Evolutionary conservation across 768 basidiomycete species (phyloP).

Genomic region (Hericium erinaceus): DNA sequence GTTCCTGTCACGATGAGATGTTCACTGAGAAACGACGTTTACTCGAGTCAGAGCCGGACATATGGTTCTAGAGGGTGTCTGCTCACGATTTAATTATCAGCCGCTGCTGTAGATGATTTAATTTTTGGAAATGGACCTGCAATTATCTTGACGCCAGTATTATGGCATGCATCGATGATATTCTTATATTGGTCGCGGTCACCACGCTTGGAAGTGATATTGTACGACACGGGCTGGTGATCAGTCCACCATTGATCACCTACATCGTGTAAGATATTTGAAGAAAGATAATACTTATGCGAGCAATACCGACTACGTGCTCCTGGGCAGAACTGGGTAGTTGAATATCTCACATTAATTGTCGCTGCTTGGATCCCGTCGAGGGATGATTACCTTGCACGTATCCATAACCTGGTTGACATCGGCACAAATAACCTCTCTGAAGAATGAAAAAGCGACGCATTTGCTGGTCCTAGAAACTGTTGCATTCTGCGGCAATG

Average conservation of each 20-base stretch:
- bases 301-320: neutral
- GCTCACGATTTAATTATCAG: neutral
- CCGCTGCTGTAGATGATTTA: conserved; percentile 20
- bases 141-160: conserved; percentile 29
- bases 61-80: conserved; percentile 59
- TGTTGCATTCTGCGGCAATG: conserved; percentile 20
- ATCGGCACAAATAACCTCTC: neutral
- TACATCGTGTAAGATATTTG: neutral
- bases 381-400: neutral
- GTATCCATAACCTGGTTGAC: neutral
- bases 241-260: conserved; percentile 61
- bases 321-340: conserved; percentile 2
- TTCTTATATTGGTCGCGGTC: conserved; percentile 38
- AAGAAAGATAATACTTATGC: neutral
- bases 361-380: no score
- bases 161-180: conserved; percentile 31
- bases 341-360: neutral
- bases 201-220: conserved; percentile 55
- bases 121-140: conserved; percentile 19
- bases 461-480: conserved; percentile 19
- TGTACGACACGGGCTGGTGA: conserved; percentile 63
- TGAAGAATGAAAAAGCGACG: neutral
- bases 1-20: conserved; percentile 19
- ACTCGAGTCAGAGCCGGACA: conserved; percentile 37
- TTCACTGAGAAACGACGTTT: neutral